Percentiles rank a stretch among this genome's conserved stretches.
These are phyloP conservation scores for Simplicillium aogashimaense DNA, from an alignment of 2,329 filamentous ascomycete species.

Conservation along the genomic window DNA sequence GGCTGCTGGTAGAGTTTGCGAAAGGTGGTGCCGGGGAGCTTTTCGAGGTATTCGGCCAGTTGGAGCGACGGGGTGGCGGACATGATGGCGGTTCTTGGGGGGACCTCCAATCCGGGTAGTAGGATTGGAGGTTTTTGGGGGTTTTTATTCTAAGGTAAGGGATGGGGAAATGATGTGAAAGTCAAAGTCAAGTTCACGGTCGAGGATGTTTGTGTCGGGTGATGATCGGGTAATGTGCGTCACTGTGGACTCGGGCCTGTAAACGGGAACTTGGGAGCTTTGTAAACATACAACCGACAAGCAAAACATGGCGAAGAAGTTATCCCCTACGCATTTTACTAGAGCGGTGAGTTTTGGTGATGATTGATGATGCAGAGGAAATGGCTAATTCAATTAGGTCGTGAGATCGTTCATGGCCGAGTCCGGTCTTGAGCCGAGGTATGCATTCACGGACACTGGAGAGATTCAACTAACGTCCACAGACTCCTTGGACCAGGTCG, in stretches of 20 bases:
- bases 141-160: no score
- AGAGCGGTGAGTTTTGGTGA: conserved; percentile 17
- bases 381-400: conserved; percentile 45
- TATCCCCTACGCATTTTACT: conserved; percentile 23
- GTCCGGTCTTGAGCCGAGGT: conserved; percentile 86
- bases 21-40: conserved; percentile 81
- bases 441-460: conserved; percentile 12
- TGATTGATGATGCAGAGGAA: background rate
- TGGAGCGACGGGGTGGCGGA: conserved; percentile 41
- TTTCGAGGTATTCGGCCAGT: conserved; percentile 85
- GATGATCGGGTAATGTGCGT: no score
- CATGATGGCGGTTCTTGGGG: conserved; percentile 27
- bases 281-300: no score
- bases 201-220: no score
- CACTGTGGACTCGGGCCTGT: conserved; percentile 1
- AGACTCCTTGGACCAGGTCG: conserved; percentile 9
- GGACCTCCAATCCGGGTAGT: no score
- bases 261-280: background rate
- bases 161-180: no score
- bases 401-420: conserved; percentile 77
- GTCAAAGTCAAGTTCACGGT: no score
- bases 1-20: conserved; percentile 90
- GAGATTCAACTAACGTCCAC: background rate
- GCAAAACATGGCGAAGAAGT: conserved; percentile 20
- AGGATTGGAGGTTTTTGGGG: no score